Evolutionary conservation across 768 basidiomycete genomes (phyloP).

Genomic region (Leccinum obscurum): DNA sequence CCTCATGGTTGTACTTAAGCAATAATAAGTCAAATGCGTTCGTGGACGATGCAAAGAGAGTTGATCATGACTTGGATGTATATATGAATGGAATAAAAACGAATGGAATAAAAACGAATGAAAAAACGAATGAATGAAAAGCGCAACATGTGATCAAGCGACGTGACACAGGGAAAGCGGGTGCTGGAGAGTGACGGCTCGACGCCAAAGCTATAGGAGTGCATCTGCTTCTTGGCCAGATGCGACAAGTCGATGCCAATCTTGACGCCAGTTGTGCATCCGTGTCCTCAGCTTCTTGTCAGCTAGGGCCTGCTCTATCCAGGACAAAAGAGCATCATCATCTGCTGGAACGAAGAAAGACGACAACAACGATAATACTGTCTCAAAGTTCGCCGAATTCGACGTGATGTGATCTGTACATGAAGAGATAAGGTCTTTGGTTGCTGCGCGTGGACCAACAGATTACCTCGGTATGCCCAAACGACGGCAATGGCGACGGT

Average conservation of each 20-base stretch:
- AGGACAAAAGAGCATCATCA: conserved; percentile 77
- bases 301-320: conserved; percentile 65
- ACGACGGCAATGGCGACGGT: conserved; percentile 85
- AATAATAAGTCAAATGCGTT: conserved; percentile 21
- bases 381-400: conserved; percentile 82
- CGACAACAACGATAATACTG: conserved; percentile 84
- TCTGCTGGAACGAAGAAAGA: conserved; percentile 95
- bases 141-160: conserved; percentile 4
- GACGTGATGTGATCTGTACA: conserved; percentile 79
- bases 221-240: conserved; percentile 61
- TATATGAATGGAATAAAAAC: conserved; percentile 28
- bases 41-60: conserved; percentile 18
- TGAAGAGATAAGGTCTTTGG: conserved; percentile 5
- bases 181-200: neutral
- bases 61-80: conserved; percentile 18
- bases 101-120: conserved; percentile 18
- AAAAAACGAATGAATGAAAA: neutral
- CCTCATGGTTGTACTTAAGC: conserved; percentile 20
- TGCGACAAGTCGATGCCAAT: conserved; percentile 74
- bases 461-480: conserved; percentile 85
- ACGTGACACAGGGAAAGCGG: conserved; percentile 6
- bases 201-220: conserved; percentile 45
- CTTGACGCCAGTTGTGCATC: conserved; percentile 75
- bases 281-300: conserved; percentile 66
- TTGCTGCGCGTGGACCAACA: neutral